Evolutionary conservation across 2,329 filamentous ascomycete species (phyloP).

Genomic region (Pseudogymnoascus sp.): DNA sequence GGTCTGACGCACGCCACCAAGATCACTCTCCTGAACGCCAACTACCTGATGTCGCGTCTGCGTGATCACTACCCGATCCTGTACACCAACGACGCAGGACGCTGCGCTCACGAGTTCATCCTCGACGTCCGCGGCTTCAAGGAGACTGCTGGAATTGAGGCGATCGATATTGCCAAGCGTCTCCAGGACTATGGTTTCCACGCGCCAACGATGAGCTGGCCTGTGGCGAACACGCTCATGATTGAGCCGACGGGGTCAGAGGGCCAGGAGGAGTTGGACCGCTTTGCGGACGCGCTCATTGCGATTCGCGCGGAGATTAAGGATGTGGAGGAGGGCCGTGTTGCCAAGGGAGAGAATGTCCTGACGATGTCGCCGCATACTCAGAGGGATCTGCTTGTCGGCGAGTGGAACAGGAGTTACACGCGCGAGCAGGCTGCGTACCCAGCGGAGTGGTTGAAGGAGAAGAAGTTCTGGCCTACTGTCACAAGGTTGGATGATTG

Average conservation of each 20-base stretch:
- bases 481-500: slow-evolving; percentile 84
- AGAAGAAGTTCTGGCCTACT: slow-evolving; percentile 97
- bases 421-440: slow-evolving; percentile 78
- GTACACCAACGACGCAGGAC: slow-evolving; percentile 84
- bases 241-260: slow-evolving; percentile 96
- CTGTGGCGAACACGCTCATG: slow-evolving; percentile 92
- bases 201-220: slow-evolving; percentile 95
- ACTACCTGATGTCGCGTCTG: slow-evolving; percentile 88
- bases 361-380: slow-evolving; percentile 87
- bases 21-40: slow-evolving; percentile 89
- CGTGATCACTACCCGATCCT: slow-evolving; percentile 81
- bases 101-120: slow-evolving; percentile 97
- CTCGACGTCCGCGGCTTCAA: slow-evolving; percentile 82
- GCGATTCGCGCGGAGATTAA: slow-evolving; percentile 80
- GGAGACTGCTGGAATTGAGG: slow-evolving; percentile 75
- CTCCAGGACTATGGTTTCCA: slow-evolving; percentile 98
- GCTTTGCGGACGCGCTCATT: slow-evolving; percentile 86
- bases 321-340: slow-evolving; percentile 71
- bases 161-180: slow-evolving; percentile 91
- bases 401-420: slow-evolving; percentile 79
- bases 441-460: slow-evolving; percentile 70
- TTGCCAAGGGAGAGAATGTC: slow-evolving; percentile 71
- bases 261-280: slow-evolving; percentile 84
- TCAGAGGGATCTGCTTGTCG: slow-evolving; percentile 68
- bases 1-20: slow-evolving; percentile 86